Conservation (phyloP, 1,139 yeast genomes). For the Suhomyces chickasaworum region DNA sequence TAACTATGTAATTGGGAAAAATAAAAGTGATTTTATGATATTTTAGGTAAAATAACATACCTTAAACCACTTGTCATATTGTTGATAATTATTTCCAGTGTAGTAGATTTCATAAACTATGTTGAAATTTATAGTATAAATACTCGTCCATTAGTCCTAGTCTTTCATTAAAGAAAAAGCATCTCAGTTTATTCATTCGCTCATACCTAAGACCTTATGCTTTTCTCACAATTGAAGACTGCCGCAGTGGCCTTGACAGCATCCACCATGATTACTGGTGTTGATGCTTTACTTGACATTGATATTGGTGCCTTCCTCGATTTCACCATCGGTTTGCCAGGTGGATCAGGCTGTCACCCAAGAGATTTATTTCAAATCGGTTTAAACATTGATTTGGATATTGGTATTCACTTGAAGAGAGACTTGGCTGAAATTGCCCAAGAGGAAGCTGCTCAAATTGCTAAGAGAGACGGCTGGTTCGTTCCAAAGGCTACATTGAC, state of each 20-base stretch:
- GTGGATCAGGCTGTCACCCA: slow-evolving; percentile 13
- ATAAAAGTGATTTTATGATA: background rate
- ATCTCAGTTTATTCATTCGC: slow-evolving; percentile 12
- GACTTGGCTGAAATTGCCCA: slow-evolving; percentile 7
- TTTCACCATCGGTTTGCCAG: slow-evolving; percentile 15
- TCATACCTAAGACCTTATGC: slow-evolving; percentile 14
- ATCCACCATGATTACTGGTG: slow-evolving; percentile 14
- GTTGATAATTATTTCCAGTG: background rate
- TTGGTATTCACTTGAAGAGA: slow-evolving; percentile 19
- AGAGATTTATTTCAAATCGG: slow-evolving; percentile 18
- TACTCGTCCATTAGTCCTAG: background rate
- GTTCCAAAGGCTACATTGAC: slow-evolving; percentile 34
- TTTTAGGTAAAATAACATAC: background rate
- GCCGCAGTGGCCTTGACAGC: slow-evolving; percentile 20
- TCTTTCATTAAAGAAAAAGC: background rate
- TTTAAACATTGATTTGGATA: slow-evolving; percentile 17
- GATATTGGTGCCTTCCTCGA: slow-evolving; percentile 16
- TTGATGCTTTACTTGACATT: slow-evolving; percentile 13
- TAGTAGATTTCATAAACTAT: background rate
- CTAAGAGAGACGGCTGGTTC: slow-evolving; percentile 17
- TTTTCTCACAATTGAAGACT: slow-evolving; percentile 18
- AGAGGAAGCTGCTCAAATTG: slow-evolving; percentile 10
- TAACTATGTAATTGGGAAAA: background rate
- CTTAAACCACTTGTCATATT: background rate
- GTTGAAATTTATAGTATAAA: slow-evolving; percentile 5